Evolutionary conservation across 176 grass and related monocot genomes (phyloP).

Genomic region (Bothriochloa decipiens): DNA sequence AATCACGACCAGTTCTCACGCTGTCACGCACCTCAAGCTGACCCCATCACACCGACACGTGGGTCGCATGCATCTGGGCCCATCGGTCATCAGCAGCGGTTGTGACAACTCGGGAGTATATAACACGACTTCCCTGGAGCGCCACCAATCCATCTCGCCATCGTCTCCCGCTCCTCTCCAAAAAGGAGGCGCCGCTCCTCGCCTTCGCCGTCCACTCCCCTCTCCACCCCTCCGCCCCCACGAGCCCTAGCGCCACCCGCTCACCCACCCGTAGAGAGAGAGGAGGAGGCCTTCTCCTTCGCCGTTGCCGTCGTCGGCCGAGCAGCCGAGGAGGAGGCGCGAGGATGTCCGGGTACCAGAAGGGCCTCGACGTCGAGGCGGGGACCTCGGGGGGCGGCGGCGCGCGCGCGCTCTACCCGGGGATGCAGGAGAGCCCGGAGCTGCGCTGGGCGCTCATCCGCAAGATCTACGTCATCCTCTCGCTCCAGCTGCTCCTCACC

Average conservation of each 20-base stretch:
- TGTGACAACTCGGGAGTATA: too few species aligned
- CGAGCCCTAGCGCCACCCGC: neutral
- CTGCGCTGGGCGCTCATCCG: slow-evolving; percentile 85
- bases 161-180: neutral
- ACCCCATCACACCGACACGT: too few species aligned
- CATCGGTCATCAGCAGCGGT: too few species aligned
- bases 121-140: too few species aligned
- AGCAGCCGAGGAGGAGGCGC: neutral
- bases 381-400: slow-evolving; percentile 39
- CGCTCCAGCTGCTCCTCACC: slow-evolving; percentile 68
- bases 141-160: too few species aligned
- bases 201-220: neutral
- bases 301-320: neutral
- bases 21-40: too few species aligned
- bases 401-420: slow-evolving; percentile 58
- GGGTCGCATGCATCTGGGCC: too few species aligned
- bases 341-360: slow-evolving; percentile 49
- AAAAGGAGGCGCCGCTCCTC: neutral
- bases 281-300: neutral
- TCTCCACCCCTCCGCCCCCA: too few species aligned
- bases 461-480: slow-evolving; percentile 82
- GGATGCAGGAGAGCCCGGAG: slow-evolving; percentile 72
- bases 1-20: too few species aligned
- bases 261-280: neutral
- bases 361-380: slow-evolving; percentile 65